Evolutionary conservation across 306 rosid genomes (phyloP).

Genomic region (Dicorynia guianensis): DNA sequence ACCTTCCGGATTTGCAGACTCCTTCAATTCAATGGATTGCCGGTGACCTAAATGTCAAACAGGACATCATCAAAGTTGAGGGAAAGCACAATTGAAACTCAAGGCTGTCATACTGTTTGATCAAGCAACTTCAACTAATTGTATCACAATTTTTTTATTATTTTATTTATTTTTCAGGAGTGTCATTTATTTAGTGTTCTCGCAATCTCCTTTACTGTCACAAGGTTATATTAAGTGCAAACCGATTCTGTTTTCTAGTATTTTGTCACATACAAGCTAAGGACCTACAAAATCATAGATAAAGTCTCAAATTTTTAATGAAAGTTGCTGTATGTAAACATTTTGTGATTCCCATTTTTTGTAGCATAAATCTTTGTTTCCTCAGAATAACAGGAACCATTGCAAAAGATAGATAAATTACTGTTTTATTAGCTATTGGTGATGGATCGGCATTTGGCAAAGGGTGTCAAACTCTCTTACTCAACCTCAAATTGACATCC

Average conservation of each 20-base stretch:
- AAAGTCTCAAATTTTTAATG: too few species aligned
- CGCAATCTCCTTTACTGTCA: conserved; percentile 9
- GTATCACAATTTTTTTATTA: neutral
- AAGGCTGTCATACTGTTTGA: conserved; percentile 18
- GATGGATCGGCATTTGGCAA: too few species aligned
- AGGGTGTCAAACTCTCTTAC: too few species aligned
- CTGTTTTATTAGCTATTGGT: too few species aligned
- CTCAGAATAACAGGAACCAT: too few species aligned
- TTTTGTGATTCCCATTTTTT: too few species aligned
- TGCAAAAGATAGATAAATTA: too few species aligned
- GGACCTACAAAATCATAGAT: too few species aligned
- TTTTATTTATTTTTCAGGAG: neutral
- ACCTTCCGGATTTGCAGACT: conserved; percentile 63
- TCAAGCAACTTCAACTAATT: neutral
- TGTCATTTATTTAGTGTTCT: conserved; percentile 26
- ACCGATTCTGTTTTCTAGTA: neutral
- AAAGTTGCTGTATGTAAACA: too few species aligned
- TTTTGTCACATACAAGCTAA: too few species aligned
- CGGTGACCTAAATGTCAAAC: conserved; percentile 38
- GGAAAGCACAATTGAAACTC: neutral
- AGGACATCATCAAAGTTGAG: neutral
- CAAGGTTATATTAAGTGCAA: neutral
- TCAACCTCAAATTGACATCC: too few species aligned
- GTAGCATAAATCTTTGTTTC: too few species aligned
- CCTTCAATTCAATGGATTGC: conserved; percentile 61